phyloP scores from a whole-genome alignment of 176 grass and related monocot species.

The Aegilops longissima region DNA sequence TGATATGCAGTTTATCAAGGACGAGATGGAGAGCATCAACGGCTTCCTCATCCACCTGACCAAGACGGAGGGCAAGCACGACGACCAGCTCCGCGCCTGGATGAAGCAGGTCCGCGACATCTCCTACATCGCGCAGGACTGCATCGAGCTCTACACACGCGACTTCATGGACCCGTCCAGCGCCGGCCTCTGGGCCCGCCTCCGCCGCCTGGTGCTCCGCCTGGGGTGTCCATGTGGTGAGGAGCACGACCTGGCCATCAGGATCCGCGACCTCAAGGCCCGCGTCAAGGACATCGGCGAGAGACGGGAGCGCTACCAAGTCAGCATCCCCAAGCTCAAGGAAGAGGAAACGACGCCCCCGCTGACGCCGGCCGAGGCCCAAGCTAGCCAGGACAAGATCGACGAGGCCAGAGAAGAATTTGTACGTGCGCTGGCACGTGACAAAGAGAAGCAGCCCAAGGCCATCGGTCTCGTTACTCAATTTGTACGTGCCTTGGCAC shows the following conservation, averaged over 20 bases:
- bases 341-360: no score
- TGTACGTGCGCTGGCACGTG: background rate
- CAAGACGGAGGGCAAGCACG: conserved; percentile 8
- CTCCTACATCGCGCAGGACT: conserved; percentile 26
- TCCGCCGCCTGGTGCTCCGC: background rate
- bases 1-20: conserved; percentile 7
- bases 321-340: background rate
- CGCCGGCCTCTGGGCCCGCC: rapidly evolving
- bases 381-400: background rate
- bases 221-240: no score
- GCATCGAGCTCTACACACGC: background rate
- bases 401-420: background rate
- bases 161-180: rapidly evolving
- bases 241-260: background rate
- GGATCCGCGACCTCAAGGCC: conserved; percentile 24
- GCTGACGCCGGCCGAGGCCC: background rate
- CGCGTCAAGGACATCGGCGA: conserved; percentile 7
- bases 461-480: background rate
- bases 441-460: background rate
- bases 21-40: conserved; percentile 12
- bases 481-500: background rate
- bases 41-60: background rate
- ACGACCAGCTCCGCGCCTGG: conserved; percentile 40
- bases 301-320: conserved; percentile 4
- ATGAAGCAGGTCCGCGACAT: conserved; percentile 42